Conservation (phyloP, 2,329 filamentous ascomycete species). For the Arthrinium puccinioides region DNA sequence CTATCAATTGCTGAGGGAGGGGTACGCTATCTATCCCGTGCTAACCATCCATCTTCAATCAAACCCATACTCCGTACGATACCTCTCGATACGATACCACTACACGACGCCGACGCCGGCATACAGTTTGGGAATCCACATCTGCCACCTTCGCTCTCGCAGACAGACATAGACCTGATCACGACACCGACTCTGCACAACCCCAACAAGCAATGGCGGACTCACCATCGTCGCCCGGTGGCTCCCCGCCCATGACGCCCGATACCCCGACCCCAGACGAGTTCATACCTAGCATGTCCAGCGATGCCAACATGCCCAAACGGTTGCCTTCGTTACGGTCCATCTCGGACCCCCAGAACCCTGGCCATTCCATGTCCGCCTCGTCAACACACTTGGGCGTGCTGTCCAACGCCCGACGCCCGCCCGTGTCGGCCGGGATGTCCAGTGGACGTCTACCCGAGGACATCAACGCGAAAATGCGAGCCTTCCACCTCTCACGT, state of each 20-base stretch:
- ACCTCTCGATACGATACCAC: too few species aligned
- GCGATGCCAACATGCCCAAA: constrained; percentile 23
- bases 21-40: too few species aligned
- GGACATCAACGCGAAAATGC: constrained; percentile 39
- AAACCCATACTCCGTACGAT: too few species aligned
- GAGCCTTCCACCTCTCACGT: constrained; percentile 37
- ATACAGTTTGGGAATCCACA: too few species aligned
- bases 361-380: constrained; percentile 54
- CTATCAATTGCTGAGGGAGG: too few species aligned
- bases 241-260: constrained; percentile 2
- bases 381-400: constrained; percentile 82
- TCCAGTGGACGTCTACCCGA: constrained; percentile 34
- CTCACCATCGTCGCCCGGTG: background rate
- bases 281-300: background rate
- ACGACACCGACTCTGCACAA: too few species aligned
- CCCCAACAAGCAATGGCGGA: too few species aligned
- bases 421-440: constrained; percentile 32
- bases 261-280: constrained; percentile 1
- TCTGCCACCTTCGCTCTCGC: too few species aligned
- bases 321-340: constrained; percentile 53
- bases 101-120: too few species aligned
- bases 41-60: too few species aligned
- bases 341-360: constrained; percentile 47
- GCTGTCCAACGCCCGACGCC: constrained; percentile 58
- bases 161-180: too few species aligned